Evolutionary conservation across 2,329 filamentous ascomycete species (phyloP).

Genomic region (Zelopaecilomyces penicillatus): DNA sequence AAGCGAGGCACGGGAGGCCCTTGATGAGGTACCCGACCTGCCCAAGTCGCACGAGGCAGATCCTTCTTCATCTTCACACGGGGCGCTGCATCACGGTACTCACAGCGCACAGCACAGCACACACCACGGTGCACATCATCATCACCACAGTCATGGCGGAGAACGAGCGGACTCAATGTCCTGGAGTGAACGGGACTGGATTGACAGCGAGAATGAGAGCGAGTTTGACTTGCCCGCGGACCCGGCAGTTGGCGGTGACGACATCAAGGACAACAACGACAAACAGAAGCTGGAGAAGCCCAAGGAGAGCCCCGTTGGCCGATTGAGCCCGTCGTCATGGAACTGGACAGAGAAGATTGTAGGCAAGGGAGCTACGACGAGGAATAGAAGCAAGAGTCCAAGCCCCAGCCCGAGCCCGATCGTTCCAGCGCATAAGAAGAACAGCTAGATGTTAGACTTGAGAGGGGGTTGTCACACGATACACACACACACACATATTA

Average conservation of each 20-base stretch:
- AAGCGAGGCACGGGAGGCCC: slow-evolving; percentile 27
- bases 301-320: slow-evolving; percentile 4
- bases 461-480: no score
- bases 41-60: slow-evolving; percentile 22
- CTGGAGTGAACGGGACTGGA: slow-evolving; percentile 61
- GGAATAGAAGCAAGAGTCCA: slow-evolving; percentile 21
- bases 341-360: slow-evolving; percentile 50
- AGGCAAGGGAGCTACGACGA: slow-evolving; percentile 26
- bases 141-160: slow-evolving; percentile 5
- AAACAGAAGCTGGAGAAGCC: slow-evolving; percentile 4
- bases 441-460: no score
- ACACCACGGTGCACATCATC: background rate
- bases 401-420: no score
- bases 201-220: slow-evolving; percentile 42
- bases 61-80: slow-evolving; percentile 10
- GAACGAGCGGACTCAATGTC: slow-evolving; percentile 44
- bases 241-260: background rate
- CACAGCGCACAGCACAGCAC: no score
- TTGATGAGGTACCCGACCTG: slow-evolving; percentile 39
- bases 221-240: slow-evolving; percentile 18
- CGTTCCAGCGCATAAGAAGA: no score
- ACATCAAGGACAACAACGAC: slow-evolving; percentile 18
- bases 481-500: no score
- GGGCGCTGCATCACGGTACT: background rate
- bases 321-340: slow-evolving; percentile 29